Conservation (phyloP, 2,329 filamentous ascomycete species). For the Ceratocystis harringtonii region DNA sequence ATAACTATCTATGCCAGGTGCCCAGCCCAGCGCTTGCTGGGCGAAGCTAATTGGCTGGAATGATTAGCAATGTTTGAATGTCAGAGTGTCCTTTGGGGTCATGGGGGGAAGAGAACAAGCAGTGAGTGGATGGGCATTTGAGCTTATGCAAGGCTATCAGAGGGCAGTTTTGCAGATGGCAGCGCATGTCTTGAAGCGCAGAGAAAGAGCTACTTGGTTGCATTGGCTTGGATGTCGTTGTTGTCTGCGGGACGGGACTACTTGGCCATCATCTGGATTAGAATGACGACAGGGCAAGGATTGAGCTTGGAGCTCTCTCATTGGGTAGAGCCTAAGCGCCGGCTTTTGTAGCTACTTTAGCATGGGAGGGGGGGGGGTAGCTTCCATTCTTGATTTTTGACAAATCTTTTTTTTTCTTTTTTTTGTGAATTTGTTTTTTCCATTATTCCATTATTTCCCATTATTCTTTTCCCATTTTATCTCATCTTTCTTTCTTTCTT, state of each 20-base stretch:
- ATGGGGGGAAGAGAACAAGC: not conserved
- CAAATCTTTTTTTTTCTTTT: not conserved
- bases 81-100: not conserved
- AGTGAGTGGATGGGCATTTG: not conserved
- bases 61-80: not conserved
- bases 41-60: not conserved
- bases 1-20: not conserved
- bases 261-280: too few relatives aligned
- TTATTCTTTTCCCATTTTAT: too few relatives aligned
- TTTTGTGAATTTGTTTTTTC: not conserved
- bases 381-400: too few relatives aligned
- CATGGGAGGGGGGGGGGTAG: not conserved
- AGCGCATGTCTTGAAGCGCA: too few relatives aligned
- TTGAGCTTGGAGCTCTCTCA: not conserved
- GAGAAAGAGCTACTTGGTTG: too few relatives aligned
- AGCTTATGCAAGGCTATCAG: too few relatives aligned
- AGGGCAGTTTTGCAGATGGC: too few relatives aligned
- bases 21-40: not conserved
- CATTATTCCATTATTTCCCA: too few relatives aligned
- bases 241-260: too few relatives aligned
- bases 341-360: not conserved
- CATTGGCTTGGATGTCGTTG: too few relatives aligned
- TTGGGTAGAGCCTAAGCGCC: not conserved
- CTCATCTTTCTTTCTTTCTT: too few relatives aligned
- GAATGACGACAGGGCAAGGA: not conserved